Conservation (phyloP, 2,329 filamentous ascomycete species). For the Shiraia sp. region DNA sequence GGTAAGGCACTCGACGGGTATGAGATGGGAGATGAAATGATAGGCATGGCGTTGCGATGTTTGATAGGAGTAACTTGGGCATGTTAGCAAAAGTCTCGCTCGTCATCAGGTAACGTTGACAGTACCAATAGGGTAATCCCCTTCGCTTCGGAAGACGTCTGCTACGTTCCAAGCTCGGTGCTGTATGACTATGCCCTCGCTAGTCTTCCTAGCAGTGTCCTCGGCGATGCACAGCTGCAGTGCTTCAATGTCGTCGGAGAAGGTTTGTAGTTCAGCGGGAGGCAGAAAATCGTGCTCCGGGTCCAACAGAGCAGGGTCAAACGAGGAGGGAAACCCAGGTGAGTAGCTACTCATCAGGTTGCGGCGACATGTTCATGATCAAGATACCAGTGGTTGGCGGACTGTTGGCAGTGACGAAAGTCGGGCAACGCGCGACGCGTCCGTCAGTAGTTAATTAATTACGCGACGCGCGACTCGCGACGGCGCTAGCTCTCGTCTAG, state of each 20-base stretch:
- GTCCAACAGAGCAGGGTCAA: constrained; percentile 56
- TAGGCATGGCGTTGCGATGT: constrained; percentile 59
- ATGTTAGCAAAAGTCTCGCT: constrained; percentile 21
- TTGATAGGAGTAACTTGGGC: constrained; percentile 39
- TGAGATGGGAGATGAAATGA: constrained; percentile 62
- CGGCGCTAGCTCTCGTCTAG: too few species aligned
- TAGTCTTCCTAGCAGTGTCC: constrained; percentile 47
- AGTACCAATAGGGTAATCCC: constrained; percentile 45
- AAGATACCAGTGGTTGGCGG: not conserved
- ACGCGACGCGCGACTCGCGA: not conserved
- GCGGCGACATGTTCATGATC: constrained; percentile 3
- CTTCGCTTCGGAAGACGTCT: constrained; percentile 57
- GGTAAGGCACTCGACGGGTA: constrained; percentile 58
- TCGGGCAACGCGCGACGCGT: not conserved
- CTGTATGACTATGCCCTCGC: constrained; percentile 54
- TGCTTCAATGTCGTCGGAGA: constrained; percentile 55
- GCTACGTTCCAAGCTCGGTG: constrained; percentile 53
- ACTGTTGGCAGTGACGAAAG: constrained; percentile 3
- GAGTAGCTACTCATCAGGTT: constrained; percentile 34
- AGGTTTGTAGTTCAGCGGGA: constrained; percentile 27
- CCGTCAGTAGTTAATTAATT: not conserved
- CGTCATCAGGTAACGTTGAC: constrained; percentile 3
- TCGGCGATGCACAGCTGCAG: constrained; percentile 49
- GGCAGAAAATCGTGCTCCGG: constrained; percentile 47
- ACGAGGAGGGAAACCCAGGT: constrained; percentile 50